phyloP scores from a whole-genome alignment of 2,329 filamentous ascomycete genomes.

The Colletotrichum sublineola region DNA sequence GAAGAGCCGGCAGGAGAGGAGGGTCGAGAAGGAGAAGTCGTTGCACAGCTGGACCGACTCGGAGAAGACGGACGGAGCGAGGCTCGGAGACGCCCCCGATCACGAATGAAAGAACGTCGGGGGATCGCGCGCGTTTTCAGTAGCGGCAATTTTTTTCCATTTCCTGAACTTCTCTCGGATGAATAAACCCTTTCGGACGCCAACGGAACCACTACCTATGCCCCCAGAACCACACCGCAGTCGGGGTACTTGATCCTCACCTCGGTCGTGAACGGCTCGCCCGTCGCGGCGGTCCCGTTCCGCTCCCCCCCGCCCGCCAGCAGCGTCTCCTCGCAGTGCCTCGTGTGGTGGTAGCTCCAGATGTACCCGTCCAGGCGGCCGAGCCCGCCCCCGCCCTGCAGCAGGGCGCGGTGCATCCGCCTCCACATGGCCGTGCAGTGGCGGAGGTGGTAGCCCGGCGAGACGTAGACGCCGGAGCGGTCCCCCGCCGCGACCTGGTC shows the following conservation, averaged over 20 bases:
- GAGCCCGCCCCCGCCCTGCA: conserved; percentile 29
- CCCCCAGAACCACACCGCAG: conserved; percentile 23
- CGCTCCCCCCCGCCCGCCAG: neutral
- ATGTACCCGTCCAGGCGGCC: conserved; percentile 33
- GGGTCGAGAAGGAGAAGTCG: conserved; percentile 37
- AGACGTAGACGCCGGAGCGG: conserved; percentile 23
- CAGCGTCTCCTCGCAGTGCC: conserved; percentile 38
- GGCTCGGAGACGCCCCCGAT: neutral
- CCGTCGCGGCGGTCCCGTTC: neutral
- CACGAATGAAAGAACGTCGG: neutral
- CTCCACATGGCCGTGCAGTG: conserved; percentile 40
- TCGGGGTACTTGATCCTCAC: conserved; percentile 39
- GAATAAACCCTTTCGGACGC: neutral
- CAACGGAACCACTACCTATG: neutral
- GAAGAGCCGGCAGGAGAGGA: conserved; percentile 37
- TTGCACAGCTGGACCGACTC: conserved; percentile 26
- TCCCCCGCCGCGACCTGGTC: conserved; percentile 32
- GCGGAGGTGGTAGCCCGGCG: conserved; percentile 31
- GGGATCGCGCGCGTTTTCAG: neutral
- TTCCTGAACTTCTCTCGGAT: neutral
- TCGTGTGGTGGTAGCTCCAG: conserved; percentile 38
- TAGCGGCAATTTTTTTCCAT: neutral
- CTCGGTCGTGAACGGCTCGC: conserved; percentile 26
- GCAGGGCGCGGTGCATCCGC: conserved; percentile 35
- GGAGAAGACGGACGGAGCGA: neutral